A percentile compares a stretch with the other conserved stretches of the same genome.
These are phyloP conservation scores for Raphidocelis subcapitata DNA, from an alignment of 139 green algal species.

Conservation along the genomic window DNA sequence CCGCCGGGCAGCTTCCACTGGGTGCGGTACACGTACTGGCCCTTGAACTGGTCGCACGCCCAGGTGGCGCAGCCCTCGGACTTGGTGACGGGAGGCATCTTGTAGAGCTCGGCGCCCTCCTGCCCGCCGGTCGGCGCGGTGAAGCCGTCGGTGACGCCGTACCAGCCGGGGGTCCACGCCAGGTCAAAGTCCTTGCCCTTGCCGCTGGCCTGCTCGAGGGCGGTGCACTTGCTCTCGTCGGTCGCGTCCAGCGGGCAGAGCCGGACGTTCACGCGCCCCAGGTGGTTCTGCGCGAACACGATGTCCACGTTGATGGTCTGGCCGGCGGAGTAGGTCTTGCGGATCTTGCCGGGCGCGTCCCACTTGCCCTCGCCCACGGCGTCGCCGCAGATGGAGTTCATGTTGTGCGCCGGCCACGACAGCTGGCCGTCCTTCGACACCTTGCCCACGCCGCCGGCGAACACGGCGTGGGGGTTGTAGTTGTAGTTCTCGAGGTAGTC, in stretches of 20 bases:
- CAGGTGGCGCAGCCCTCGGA: slow-evolving; percentile 23
- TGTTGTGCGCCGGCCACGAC: slow-evolving; percentile 15
- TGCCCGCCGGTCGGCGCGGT: background rate
- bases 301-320: slow-evolving; percentile 21
- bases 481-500: slow-evolving; percentile 26
- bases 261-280: slow-evolving; percentile 16
- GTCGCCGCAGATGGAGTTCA: slow-evolving; percentile 24
- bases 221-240: slow-evolving; percentile 1
- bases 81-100: slow-evolving; percentile 25
- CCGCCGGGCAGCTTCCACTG: slow-evolving; percentile 19
- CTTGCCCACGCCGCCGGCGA: slow-evolving; percentile 14
- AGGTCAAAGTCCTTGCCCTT: slow-evolving; percentile 16
- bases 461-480: slow-evolving; percentile 31
- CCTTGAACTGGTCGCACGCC: slow-evolving; percentile 30
- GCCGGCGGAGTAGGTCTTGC: slow-evolving; percentile 1
- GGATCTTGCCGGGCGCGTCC: slow-evolving; percentile 7
- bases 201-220: slow-evolving; percentile 12
- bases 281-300: slow-evolving; percentile 30
- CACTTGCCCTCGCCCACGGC: slow-evolving; percentile 9
- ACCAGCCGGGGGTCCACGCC: slow-evolving; percentile 23
- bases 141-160: slow-evolving; percentile 27
- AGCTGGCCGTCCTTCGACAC: slow-evolving; percentile 10
- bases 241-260: slow-evolving; percentile 23
- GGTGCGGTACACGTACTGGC: slow-evolving; percentile 28
- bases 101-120: slow-evolving; percentile 15